Conservation (phyloP, 495 filamentous ascomycete species). For the Podospora australis region DNA sequence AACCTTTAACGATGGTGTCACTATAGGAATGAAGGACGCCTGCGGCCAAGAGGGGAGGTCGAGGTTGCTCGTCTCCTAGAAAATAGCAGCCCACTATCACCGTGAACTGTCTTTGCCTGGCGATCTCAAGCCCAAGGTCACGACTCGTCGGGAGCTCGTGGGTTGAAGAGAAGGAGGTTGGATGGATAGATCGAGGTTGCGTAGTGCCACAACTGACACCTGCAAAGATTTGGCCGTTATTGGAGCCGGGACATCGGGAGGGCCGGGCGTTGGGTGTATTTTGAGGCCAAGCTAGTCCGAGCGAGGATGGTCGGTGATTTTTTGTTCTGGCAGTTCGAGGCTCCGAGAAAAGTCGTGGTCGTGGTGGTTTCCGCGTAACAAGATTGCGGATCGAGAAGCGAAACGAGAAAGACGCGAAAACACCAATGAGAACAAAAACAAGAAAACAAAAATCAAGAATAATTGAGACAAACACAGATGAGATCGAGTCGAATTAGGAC, state of each 20-base stretch:
- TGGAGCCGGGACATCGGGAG: slow-evolving; percentile 23
- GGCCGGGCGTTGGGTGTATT: slow-evolving; percentile 4
- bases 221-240: slow-evolving; percentile 25
- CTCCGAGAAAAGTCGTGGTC: too few relatives aligned
- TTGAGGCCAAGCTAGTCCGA: slow-evolving; percentile 1
- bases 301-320: not conserved
- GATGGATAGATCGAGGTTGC: not conserved
- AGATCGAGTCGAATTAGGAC: slow-evolving; percentile 7
- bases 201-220: slow-evolving; percentile 28
- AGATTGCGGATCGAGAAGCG: slow-evolving; percentile 2
- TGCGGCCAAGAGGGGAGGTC: slow-evolving; percentile 38
- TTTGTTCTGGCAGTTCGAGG: not conserved
- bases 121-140: slow-evolving; percentile 20
- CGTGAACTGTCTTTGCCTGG: slow-evolving; percentile 33
- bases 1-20: slow-evolving; percentile 32
- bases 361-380: slow-evolving; percentile 6
- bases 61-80: slow-evolving; percentile 32
- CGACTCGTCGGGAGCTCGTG: slow-evolving; percentile 15
- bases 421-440: not conserved
- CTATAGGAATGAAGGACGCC: slow-evolving; percentile 48
- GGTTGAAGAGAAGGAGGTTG: slow-evolving; percentile 4
- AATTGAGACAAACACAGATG: slow-evolving; percentile 5
- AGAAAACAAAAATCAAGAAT: slow-evolving; percentile 2
- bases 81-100: slow-evolving; percentile 45
- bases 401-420: not conserved